Conservation (phyloP, 441 rosid genomes). For the Gossypium schwendimanii region DNA sequence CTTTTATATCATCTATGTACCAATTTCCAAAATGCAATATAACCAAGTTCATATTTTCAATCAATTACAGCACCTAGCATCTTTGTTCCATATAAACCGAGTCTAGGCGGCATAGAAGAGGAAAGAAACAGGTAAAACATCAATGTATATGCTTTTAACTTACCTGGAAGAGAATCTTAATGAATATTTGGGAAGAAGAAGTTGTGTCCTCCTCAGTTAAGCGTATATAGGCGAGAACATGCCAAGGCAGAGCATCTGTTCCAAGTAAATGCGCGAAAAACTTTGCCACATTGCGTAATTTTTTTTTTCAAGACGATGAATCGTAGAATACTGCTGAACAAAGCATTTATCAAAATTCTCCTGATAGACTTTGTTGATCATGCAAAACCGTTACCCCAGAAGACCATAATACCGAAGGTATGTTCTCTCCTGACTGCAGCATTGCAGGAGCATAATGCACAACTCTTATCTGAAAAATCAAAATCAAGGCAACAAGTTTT, state of each 20-base stretch:
- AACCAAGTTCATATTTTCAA: not conserved
- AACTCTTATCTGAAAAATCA: constrained; percentile 72
- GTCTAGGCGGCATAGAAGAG: not conserved
- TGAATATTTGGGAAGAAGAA: constrained; percentile 81
- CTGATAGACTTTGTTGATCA: constrained; percentile 77
- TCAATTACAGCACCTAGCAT: not conserved
- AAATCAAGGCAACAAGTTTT: not conserved
- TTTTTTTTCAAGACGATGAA: constrained; percentile 85
- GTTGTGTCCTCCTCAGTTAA: constrained; percentile 89
- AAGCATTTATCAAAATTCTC: constrained; percentile 84
- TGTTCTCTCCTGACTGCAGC: constrained; percentile 91
- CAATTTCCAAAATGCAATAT: not conserved
- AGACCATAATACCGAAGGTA: constrained; percentile 82
- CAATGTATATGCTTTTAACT: not conserved
- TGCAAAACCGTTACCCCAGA: constrained; percentile 83
- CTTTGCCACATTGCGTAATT: constrained; percentile 76
- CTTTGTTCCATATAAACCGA: not conserved
- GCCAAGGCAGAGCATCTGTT: constrained; percentile 86
- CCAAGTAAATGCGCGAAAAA: constrained; percentile 90
- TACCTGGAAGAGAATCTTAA: constrained; percentile 93
- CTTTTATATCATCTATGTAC: not conserved
- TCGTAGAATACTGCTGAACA: constrained; percentile 84
- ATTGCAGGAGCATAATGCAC: constrained; percentile 83
- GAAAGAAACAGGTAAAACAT: not conserved
- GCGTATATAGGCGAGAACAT: constrained; percentile 66